Conservation (phyloP, 2,329 filamentous ascomycete genomes). For the Cladosporium sp. region DNA sequence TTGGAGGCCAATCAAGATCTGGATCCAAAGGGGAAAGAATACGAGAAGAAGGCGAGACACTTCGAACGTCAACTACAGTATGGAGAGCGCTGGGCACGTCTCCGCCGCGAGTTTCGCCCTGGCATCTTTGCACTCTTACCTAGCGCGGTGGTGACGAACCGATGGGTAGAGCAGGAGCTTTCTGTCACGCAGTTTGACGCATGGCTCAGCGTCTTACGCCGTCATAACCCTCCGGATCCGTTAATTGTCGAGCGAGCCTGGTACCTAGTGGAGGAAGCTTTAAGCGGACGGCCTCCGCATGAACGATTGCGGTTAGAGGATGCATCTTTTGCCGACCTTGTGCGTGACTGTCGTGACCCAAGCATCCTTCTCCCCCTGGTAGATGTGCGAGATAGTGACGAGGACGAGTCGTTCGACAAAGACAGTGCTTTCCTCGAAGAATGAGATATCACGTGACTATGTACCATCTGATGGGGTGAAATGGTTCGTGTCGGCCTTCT, state of each 20-base stretch:
- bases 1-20: not conserved
- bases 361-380: not conserved
- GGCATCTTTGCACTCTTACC: constrained; percentile 2
- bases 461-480: not conserved
- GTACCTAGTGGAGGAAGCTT: not conserved
- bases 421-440: constrained; percentile 3
- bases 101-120: not conserved
- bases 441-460: not conserved
- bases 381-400: not conserved
- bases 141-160: not conserved
- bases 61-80: constrained; percentile 1
- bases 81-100: not conserved
- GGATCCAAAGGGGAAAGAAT: not conserved
- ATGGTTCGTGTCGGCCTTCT: not conserved
- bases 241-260: not conserved
- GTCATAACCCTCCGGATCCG: not conserved
- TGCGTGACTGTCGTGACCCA: not conserved
- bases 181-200: not conserved
- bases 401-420: not conserved
- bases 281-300: not conserved
- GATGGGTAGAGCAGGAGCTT: not conserved
- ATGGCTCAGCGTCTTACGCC: not conserved
- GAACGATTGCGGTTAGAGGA: not conserved
- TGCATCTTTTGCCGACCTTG: not conserved
- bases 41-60: not conserved